Evolutionary conservation across 257 asterid species (phyloP), one percentile per base, ranked within the genome.

Genomic region (Solanum tacnaense): DNA sequence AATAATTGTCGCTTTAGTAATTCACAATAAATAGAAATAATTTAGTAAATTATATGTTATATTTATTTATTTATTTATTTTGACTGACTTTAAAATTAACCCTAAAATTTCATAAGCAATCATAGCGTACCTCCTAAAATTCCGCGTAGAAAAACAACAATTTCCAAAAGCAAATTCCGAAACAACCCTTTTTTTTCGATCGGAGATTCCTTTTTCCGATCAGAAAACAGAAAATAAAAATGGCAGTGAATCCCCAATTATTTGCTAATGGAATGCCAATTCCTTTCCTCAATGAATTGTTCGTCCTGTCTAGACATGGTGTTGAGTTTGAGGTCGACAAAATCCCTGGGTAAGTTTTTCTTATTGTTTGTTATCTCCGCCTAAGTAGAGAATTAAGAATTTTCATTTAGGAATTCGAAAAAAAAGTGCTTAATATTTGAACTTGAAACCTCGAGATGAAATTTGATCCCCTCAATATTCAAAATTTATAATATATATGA

Each of bases 291-390:
- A 91, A 93, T 88, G 99, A 96, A 93, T 89, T 95, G 92, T 94
- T 96, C 83, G 98, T 96, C 44, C 88, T 96, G 91, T 96, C 94
- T 35, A 93, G 99, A 90, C 95, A 94, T 25, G 98, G 98, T 84
- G 98, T 96, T 84, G 99, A 96, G 70, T 96, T 94, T 87, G 98
- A 95, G 92, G 89, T 96, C 79, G 97, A 96, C 91, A 96, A 96
- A 91, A 94, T 95, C 68, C 97, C 98, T 36, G 98, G 98, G 98
- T 95, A 12, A 86, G 38, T 31, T 8, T 18, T 8, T 34, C 36
- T 16, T 29, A 8, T 25, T 44, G 15, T 25, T 78, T 25, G n/a
- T 39, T n/a, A 68, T 38, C 20, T 35, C 15, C 2, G 10, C 62
- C 7, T 5, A 4, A 7, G n/a, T 9, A 5, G 6, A 16, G 71